Base-by-base conservation (phyloP, 2,329 filamentous ascomycete species). In the Pseudopyricularia javanii region DNA sequence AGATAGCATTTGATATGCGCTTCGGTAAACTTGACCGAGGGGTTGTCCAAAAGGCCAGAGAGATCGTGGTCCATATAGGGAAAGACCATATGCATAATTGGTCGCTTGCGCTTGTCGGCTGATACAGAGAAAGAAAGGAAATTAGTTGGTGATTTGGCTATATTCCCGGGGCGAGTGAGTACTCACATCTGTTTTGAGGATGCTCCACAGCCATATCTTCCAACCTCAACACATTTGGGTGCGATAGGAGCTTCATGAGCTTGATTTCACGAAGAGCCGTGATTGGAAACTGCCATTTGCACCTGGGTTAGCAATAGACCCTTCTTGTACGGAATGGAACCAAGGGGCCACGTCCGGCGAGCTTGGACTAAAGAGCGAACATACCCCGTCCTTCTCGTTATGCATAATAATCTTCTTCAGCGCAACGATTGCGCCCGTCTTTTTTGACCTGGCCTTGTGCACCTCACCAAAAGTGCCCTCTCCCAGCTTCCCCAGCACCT, bases 331-430 rank as follows among this genome's bases (percentile, higher is more conserved):
- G 28, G n/a, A 11, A 43, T 61, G 53, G 15, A 34, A 54, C 53
- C 8, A 11, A 6, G 4, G 24, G 20, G 24, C 24, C 9, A 7
- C 40, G 24, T 45, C 11, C 40, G 9, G 40, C 12, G 9, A 6
- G 40, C 20, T 26, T 14, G 12, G 14, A 37, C 34, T 49, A 24
- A 35, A 33, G 47, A 15, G 51, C 45, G 32, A 45, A 70, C 82
- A 61, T 70, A 88, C 84, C 50, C 93, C 93, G 69, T 98, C 93
- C 67, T 96, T 97, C 73, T 98, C 93, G 67, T 97, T 95, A 67
- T 97, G 93, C 88, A 97, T 96, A 59, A 98, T 82, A 59, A 98
- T 98, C 77, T 97, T 97, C 74, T 98, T 98, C 63, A 98, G 70
- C 4, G 93, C 93, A 56, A 95, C 86, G 47, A 91, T 68, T 24